Base-by-base conservation (phyloP, 371 early-diverging fungal genomes). In the Fennellomyces sp. region DNA sequence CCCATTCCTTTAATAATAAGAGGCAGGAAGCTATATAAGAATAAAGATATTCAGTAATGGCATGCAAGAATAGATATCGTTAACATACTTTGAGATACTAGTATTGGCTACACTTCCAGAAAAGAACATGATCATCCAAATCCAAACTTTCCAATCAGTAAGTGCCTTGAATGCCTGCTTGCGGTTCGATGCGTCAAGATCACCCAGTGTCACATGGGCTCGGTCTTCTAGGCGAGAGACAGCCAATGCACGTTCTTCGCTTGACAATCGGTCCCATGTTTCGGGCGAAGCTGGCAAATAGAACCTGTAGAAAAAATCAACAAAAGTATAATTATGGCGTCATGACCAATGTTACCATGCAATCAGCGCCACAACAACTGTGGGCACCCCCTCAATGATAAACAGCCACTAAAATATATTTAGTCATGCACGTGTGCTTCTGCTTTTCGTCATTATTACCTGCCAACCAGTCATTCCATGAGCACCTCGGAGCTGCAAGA, bases 121-220 rank as follows among this genome's bases (percentile, higher is more conserved):
- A 36, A 79, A 79, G 48, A 79, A 79, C 74, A 79, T 79, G 50
- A 76, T 11, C 79, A 79, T 79, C 64, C 76, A 79, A 23, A 76
- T 47, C 79, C 79, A 79, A 5, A 79, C 74, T 57, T 79, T 79
- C 74, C 76, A 73, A 23, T 79, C 79, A 0, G 68, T 66, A 1
- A 79, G 28, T 6, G 79, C 79, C 27, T 69, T 63, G 27, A 67
- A 11, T 0, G 72, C 72, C 35, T 79, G 76, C 21, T 73, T 65
- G 12, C 69, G 69, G 35, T 79, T 79, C 5, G 69, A 64, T 7
- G 68, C 61, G 50, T 73, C 60, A 7, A 79, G 52, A 52, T 76
- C 76, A 2, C 68, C 70, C 7, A 76, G 52, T 5, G 74, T 73
- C 2, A 60, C 56, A 31, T 79, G 79, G 3, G 49, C 11, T 8